Conservation (phyloP, 2,329 filamentous ascomycete species). For the Fusarium sp. region DNA sequence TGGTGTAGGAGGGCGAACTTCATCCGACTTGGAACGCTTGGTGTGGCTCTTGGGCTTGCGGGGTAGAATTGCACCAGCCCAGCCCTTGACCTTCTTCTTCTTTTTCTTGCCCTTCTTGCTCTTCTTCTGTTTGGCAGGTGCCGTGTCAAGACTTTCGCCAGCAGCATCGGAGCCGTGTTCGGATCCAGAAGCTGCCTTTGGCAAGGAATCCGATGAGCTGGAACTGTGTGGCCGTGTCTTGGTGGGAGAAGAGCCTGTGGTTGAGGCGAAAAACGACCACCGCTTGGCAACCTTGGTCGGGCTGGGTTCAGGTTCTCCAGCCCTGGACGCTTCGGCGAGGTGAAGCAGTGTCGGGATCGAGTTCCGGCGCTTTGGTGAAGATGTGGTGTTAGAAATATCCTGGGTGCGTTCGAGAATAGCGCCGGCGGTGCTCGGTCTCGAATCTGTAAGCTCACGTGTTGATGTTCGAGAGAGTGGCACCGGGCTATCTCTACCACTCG, state of each 20-base stretch:
- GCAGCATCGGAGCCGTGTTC: constrained; percentile 52
- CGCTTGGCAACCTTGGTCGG: constrained; percentile 66
- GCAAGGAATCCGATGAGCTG: constrained; percentile 56
- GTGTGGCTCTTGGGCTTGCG: constrained; percentile 67
- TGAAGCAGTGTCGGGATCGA: constrained; percentile 68
- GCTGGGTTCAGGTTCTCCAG: constrained; percentile 56
- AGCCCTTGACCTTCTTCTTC: constrained; percentile 80
- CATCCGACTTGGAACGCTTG: constrained; percentile 56
- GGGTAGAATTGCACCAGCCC: constrained; percentile 76
- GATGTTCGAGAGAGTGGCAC: constrained; percentile 53
- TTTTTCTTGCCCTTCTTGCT: constrained; percentile 53
- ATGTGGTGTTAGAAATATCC: constrained; percentile 35
- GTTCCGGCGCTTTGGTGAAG: constrained; percentile 65
- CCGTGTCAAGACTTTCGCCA: constrained; percentile 35
- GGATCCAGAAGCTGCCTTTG: constrained; percentile 48
- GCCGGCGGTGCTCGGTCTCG: constrained; percentile 76
- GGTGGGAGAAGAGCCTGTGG: constrained; percentile 58
- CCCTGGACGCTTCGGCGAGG: constrained; percentile 51
- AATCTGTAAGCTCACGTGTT: constrained; percentile 58
- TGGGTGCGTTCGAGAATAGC: constrained; percentile 70
- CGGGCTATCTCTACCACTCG: constrained; percentile 55
- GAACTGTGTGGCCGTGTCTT: constrained; percentile 61
- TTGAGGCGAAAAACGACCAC: constrained; percentile 71
- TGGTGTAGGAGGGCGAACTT: constrained; percentile 60
- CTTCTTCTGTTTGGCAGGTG: constrained; percentile 44